Evolutionary conservation across 2,329 filamentous ascomycete species (phyloP).

Genomic region (Fusarium newnesense): DNA sequence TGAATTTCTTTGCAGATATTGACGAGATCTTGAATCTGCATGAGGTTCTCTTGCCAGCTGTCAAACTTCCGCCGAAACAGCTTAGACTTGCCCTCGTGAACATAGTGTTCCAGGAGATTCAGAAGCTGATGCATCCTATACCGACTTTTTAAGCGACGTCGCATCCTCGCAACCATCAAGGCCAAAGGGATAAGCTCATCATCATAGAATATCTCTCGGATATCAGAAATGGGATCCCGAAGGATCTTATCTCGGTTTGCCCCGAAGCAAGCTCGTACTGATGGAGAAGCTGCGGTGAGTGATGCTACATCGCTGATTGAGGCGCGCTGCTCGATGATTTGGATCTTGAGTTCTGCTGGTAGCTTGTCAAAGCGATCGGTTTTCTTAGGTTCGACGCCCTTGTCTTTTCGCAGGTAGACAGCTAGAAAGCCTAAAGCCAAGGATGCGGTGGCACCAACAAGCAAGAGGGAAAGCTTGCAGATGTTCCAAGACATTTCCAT

Average conservation of each 20-base stretch:
- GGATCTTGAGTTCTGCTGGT: background rate
- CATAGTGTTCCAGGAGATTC: background rate
- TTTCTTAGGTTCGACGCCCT: fast-evolving
- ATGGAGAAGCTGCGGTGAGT: background rate
- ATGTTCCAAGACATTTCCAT: fast-evolving
- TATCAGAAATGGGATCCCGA: background rate
- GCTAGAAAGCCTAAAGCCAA: background rate
- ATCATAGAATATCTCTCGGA: background rate
- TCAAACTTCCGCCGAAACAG: background rate
- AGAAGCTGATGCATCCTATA: fast-evolving
- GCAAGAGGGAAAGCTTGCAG: fast-evolving
- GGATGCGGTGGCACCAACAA: background rate
- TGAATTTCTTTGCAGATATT: background rate
- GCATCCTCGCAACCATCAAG: background rate
- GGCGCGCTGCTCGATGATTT: background rate
- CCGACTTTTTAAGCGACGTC: background rate
- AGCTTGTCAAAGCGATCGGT: fast-evolving
- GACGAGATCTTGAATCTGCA: background rate
- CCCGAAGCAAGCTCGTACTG: background rate
- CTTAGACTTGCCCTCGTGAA: background rate
- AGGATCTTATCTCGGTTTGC: background rate
- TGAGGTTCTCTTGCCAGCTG: background rate
- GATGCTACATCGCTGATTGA: background rate
- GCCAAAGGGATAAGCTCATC: background rate
- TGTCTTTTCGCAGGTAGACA: too few relatives aligned